Evolutionary conservation across 2,329 filamentous ascomycete species (phyloP), one percentile per base, ranked within the genome.

Genomic region (Aureobasidium sp.): DNA sequence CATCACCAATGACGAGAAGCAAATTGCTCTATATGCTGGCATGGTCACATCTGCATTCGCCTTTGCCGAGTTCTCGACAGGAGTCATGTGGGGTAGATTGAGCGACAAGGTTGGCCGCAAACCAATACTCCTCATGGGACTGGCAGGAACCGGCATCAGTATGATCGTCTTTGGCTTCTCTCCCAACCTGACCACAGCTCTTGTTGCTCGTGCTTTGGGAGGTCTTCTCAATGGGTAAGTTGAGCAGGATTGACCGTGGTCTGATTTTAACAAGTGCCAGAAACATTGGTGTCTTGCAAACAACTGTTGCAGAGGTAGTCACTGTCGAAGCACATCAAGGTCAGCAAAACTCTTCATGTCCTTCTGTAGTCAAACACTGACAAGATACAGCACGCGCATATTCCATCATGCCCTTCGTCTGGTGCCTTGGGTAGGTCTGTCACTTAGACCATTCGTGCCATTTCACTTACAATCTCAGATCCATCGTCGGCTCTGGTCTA

Each of bases 41-140:
- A 90, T 97, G 86, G 91, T 97, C 65, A 97, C 93, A 0, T 97
- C 93, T 3, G 88, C 93, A 8, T 99, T 97, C 71, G 95, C 94
- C 11, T 89, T 97, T 70, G 92, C 93, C 64, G 94, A 99, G 74
- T 97, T 96, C 78, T 87, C 89, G 9, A 93, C 92, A 0, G 91
- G 93, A 48, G 85, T 97, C 68, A 83, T 96, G 70, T 99, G 94
- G 94, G 94, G 94, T 59, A 85, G 89, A 61, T 80, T 97, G 68
- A 97, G 93, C 73, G 94, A 99, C 77, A 87, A 84, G 70, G 85
- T 97, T 71, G 94, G 94, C 62, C 87, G 94, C 67, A 97, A 97
- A 75, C 93, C 92, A 17, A 90, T 97, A 29, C 82, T 99, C 8
- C 81, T 97, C 61, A 90, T 87, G 67, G 94, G 94, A n/a, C 80